Base-by-base conservation (phyloP, 768 basidiomycete species). In the Leccinum rimulosum region DNA sequence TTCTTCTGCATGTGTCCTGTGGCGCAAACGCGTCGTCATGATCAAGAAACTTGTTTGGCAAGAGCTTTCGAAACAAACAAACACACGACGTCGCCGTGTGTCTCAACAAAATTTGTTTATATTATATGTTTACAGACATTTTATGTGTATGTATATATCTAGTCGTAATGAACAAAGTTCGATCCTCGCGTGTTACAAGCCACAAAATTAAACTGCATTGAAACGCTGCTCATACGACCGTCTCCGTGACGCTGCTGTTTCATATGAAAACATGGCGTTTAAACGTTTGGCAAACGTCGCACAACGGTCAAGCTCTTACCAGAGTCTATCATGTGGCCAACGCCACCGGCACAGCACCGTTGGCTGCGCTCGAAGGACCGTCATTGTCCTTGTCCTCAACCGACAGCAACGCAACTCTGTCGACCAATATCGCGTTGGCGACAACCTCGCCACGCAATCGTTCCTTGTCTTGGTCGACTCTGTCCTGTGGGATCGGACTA, bases 1-100 rank as follows among this genome's bases (percentile, higher is more conserved):
- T 62, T 93, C 91, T 66, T 94, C 92, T 12, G 77, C 75, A 22
- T 80, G 76, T 22, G 83, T 80, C 66, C 87, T 79, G 67, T 88
- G 88, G 64, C 87, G 83, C 55, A 88, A 75, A 68, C 85, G 75
- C 51, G 76, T 78, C 28, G 85, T 81, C 66, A 86, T 78, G 82
- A 58, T 53, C 76, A 80, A 84, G 86, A 57, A 60, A 28, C 11
- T 59, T 75, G 61, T 77, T 77, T 73, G 71, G 66, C 72, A 69
- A 72, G 28, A 53, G 61, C 74, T 59, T 75, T 52, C 22, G 65
- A 73, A 69, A 69, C 55, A 65, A 61, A 64, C 63, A 68, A 33
- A 59, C 47, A 19, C 15, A 9, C 10, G 12, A 4, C 17, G 15
- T 8, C 4, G 11, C 5, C 11, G 33, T 45, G 43, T 50, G 15